These are phyloP conservation scores for Phaffomyces antillensis DNA, from an alignment of 805 yeast genomes.

Conservation along the genomic window DNA sequence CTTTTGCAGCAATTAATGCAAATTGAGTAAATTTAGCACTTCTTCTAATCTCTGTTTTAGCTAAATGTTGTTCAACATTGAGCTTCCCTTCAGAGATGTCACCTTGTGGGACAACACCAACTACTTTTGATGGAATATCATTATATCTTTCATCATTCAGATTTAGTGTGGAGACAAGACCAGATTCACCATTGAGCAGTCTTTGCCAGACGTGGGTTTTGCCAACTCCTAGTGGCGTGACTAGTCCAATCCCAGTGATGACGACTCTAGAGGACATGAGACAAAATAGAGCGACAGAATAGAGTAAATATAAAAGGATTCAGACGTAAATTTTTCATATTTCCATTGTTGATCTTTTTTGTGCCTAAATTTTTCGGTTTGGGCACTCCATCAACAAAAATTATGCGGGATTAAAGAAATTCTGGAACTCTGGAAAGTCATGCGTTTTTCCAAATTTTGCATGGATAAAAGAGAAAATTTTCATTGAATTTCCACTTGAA, in stretches of 20 bases:
- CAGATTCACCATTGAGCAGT: constrained; percentile 46
- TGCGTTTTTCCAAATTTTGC: too few relatives aligned
- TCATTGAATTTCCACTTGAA: too few relatives aligned
- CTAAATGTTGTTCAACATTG: constrained; percentile 45
- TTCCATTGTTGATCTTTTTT: too few relatives aligned
- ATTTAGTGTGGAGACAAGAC: constrained; percentile 46
- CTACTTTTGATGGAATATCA: constrained; percentile 61
- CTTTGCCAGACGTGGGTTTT: constrained; percentile 45
- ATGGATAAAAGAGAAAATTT: too few relatives aligned
- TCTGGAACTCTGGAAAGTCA: too few relatives aligned
- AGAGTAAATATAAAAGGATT: too few relatives aligned
- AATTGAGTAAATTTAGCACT: constrained; percentile 70
- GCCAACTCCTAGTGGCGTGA: constrained; percentile 83
- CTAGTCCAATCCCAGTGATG: constrained; percentile 83
- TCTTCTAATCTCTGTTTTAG: constrained; percentile 38
- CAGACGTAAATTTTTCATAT: neutral
- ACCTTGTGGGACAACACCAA: constrained; percentile 66
- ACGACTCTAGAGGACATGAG: constrained; percentile 51
- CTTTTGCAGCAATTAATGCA: constrained; percentile 67
- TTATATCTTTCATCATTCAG: constrained; percentile 26
- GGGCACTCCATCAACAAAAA: constrained; percentile 2
- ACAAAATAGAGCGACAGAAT: neutral
- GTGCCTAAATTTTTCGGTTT: neutral
- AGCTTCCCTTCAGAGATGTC: constrained; percentile 37
- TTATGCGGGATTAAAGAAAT: too few relatives aligned